Evolutionary conservation across 805 yeast species (phyloP).

Genomic region (Saturnispora serradocipensis): DNA sequence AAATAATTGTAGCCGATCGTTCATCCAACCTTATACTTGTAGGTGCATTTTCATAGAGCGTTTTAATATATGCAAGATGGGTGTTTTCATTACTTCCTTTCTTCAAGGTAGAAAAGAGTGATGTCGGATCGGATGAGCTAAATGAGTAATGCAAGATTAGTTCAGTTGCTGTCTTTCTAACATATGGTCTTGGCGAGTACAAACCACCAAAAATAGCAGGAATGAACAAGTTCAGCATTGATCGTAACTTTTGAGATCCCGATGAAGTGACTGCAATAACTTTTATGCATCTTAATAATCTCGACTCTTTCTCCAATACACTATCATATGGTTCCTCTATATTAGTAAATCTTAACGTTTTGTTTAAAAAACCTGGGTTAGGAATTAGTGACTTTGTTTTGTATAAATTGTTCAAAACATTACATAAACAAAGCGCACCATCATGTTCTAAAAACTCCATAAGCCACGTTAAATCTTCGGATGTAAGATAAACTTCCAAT

Average conservation of each 20-base stretch:
- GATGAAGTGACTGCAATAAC: slow-evolving; percentile 62
- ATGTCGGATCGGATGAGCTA: slow-evolving; percentile 17
- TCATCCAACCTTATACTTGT: slow-evolving; percentile 19
- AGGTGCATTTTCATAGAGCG: slow-evolving; percentile 16
- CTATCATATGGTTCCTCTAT: slow-evolving; percentile 25
- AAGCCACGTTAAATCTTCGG: slow-evolving; percentile 77
- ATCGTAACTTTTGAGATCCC: slow-evolving; percentile 61
- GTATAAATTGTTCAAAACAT: slow-evolving; percentile 41
- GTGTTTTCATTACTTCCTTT: slow-evolving; percentile 27
- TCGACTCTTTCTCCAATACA: slow-evolving; percentile 57
- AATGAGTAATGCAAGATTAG: slow-evolving; percentile 48
- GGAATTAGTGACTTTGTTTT: slow-evolving; percentile 21
- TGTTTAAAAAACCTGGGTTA: not conserved
- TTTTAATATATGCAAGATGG: slow-evolving; percentile 24
- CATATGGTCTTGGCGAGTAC: slow-evolving; percentile 67
- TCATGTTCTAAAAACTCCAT: slow-evolving; percentile 69
- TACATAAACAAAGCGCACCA: slow-evolving; percentile 83
- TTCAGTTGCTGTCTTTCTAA: slow-evolving; percentile 79
- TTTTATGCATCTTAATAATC: slow-evolving; percentile 71
- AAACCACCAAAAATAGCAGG: slow-evolving; percentile 72
- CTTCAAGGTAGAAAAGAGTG: slow-evolving; percentile 19
- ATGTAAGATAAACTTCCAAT: slow-evolving; percentile 83
- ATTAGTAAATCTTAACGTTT: slow-evolving; percentile 21
- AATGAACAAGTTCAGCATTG: slow-evolving; percentile 40
- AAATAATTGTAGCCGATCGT: slow-evolving; percentile 20